Evolutionary conservation across 2,329 filamentous ascomycete genomes (phyloP), one percentile per base, ranked within the genome.

Genomic region (Ilyonectria mors-panacis): DNA sequence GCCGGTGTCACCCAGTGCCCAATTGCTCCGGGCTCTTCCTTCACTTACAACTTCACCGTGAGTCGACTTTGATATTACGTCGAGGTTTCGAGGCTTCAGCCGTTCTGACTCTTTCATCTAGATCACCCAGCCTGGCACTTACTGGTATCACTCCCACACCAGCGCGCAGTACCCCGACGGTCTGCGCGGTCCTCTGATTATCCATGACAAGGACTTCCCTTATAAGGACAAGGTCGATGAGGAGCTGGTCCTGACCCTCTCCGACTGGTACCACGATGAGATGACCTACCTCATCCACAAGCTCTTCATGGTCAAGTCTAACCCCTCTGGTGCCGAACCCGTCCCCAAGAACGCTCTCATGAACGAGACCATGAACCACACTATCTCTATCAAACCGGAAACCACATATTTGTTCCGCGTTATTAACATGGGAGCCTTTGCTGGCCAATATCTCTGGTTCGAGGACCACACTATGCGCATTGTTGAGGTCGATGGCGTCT

Each of bases 121-220:
- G 91, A 78, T 86, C 61, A 76, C 89, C 55, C 91, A 93, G 81
- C 86, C 90, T 0, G 93, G 92, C 30, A 93, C 92, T 1, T 94
- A 93, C 79, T 94, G 92, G 93, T 95, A 94, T 72, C 92, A 94
- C 77, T 92, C 89, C 5, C 92, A 94, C 76, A 85, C 86, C 23
- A 84, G 85, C 68, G 89, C 86, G 26, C 91, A 93, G 76, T 93
- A 93, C 69, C 91, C 91, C 2, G 92, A 94, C 76, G 92, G 92
- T 12, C 82, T 93, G 6, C 85, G 91, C 23, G 90, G 86, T 0
- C 85, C 91, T 1, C 79, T 93, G 35, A 86, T 93, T 60, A 83
- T 93, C 21, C 87, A 92, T 56, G 91, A 93, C 74, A 86, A 85
- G 1, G 77, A 87, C 0, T 82, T 84, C n/a, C 90, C 90, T 0